These are phyloP conservation scores for Ailanthus altissimus DNA, from an alignment of 345 rosid genomes.

Conservation along the genomic window DNA sequence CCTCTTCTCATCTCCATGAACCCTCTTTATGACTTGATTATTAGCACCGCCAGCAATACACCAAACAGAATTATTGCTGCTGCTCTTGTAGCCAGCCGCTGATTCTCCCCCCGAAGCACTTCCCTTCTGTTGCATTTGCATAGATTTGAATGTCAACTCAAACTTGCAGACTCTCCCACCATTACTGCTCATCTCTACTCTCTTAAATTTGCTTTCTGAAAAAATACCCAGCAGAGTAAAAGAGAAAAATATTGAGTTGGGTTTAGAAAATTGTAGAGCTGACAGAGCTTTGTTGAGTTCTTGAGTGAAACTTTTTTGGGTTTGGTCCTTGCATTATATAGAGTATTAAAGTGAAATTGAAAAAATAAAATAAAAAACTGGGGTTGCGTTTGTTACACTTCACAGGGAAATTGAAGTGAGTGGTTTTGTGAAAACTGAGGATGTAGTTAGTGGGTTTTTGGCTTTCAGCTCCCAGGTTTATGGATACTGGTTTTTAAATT, in stretches of 20 bases:
- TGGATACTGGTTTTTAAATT: constrained; percentile 12
- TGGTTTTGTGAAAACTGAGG: constrained; percentile 16
- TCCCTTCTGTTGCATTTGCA: not conserved
- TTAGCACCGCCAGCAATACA: not conserved
- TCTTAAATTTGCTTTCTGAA: too few relatives aligned
- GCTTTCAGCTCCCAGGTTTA: constrained; percentile 21
- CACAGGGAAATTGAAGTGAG: not conserved
- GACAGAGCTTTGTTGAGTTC: not conserved
- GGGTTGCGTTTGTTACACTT: constrained; percentile 7
- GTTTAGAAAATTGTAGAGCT: not conserved
- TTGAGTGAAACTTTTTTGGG: not conserved
- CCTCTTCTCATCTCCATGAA: constrained; percentile 2
- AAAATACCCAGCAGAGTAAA: not conserved
- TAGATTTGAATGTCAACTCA: constrained; percentile 21
- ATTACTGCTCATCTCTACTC: constrained; percentile 19
- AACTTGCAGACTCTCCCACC: constrained; percentile 9
- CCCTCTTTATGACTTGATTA: not conserved
- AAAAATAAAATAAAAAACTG: not conserved
- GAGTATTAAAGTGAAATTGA: too few relatives aligned
- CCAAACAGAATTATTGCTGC: not conserved
- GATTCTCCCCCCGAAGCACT: not conserved
- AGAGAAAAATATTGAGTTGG: not conserved
- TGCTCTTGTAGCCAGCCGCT: not conserved
- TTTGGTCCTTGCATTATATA: not conserved
- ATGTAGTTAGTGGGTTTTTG: not conserved